Base-by-base conservation (phyloP, 768 basidiomycete species). In the Podaxis sp. region DNA sequence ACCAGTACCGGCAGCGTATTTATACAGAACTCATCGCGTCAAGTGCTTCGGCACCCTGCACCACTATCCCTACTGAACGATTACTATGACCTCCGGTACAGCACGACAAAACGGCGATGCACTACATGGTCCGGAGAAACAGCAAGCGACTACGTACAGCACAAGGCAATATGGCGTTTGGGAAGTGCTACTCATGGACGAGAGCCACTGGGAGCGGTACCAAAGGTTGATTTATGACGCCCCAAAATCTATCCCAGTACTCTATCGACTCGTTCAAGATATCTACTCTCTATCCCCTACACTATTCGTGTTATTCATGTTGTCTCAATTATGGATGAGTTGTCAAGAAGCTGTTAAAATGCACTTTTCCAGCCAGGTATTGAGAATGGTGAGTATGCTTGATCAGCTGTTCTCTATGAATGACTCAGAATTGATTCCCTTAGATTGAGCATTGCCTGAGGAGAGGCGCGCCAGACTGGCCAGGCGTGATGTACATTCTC, bases 211-310 rank as follows among this genome's bases (percentile, higher is more conserved):
- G 2, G 28, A 61, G 7, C 24, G 15, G 33, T 48, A 48, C 38
- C 60, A 17, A 13, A 44, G 44, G 17, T 24, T 53, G 5, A 20
- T 61, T 46, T 17, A 17, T 28, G 60, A 37, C 6, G 6, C 24
- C 5, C 60, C 52, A 17, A 48, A 54, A 10, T 28, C 52, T 5
- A 22, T 66, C 2, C 62, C 63, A 11, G 64, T 69, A 13, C 65
- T 69, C 37, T 53, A 28, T 13, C 66, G 66, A 10, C 66, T 74
- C 15, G 12, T 53, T 8, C 28, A 30, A 5, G 73, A 74, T 13
- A 60, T 74, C 38, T 73, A 58, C 49, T 40, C 55, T n/a, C 11
- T 72, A 3, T 60, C 68, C 4, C 69, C 64, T 2, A 40, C 30
- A 1, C 50, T 72, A 51, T 63, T 69, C 11, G 30, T 66, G 22